Conservation (phyloP, 2,329 filamentous ascomycete species). For the Colletotrichum brevisporum region DNA sequence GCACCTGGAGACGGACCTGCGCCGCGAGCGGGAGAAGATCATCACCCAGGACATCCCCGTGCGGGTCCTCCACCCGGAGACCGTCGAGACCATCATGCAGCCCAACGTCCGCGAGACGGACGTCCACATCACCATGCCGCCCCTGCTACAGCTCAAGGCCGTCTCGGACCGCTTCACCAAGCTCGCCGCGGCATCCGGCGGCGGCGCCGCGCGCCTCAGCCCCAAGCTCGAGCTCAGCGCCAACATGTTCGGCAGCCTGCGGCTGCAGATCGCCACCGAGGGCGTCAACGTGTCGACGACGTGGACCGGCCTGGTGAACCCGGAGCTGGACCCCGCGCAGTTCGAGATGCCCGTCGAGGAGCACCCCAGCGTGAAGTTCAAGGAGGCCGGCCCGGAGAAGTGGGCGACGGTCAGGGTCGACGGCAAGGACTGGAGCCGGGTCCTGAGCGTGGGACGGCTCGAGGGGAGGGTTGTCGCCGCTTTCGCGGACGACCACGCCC, state of each 20-base stretch:
- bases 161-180: slow-evolving; percentile 97
- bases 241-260: slow-evolving; percentile 93
- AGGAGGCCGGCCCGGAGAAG: slow-evolving; percentile 80
- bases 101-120: slow-evolving; percentile 92
- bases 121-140: slow-evolving; percentile 92
- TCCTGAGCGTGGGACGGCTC: slow-evolving; percentile 91
- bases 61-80: slow-evolving; percentile 85
- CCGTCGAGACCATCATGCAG: slow-evolving; percentile 94
- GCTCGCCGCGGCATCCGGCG: slow-evolving; percentile 72
- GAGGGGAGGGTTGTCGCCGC: slow-evolving; percentile 95
- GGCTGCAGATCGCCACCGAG: slow-evolving; percentile 85
- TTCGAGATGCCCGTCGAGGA: slow-evolving; percentile 80
- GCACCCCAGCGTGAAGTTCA: slow-evolving; percentile 86
- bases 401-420: slow-evolving; percentile 95
- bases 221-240: slow-evolving; percentile 88
- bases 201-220: slow-evolving; percentile 46
- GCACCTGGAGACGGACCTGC: slow-evolving; percentile 69
- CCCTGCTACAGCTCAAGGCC: slow-evolving; percentile 88
- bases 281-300: slow-evolving; percentile 86
- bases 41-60: slow-evolving; percentile 98
- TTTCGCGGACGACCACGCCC: slow-evolving; percentile 83
- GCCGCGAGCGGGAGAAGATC: slow-evolving; percentile 86
- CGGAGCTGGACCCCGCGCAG: slow-evolving; percentile 84
- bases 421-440: slow-evolving; percentile 92
- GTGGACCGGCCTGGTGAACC: slow-evolving; percentile 90